Evolutionary conservation across 2,329 filamentous ascomycete species (phyloP).

Genomic region (Colletotrichum filicis): DNA sequence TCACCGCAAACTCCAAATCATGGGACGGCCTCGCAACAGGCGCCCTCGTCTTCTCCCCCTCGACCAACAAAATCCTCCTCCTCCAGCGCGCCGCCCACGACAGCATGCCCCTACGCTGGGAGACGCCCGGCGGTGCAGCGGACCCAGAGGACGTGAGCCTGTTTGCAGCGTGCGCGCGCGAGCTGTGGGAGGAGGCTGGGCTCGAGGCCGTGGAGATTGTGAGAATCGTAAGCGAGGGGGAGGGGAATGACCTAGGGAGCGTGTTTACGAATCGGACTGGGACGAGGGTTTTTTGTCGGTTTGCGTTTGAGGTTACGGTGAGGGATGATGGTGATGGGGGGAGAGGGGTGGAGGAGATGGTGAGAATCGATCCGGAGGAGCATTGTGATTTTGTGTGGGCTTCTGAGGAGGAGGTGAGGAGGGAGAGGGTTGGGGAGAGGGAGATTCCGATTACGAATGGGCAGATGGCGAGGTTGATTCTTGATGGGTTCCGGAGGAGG

Average conservation of each 20-base stretch:
- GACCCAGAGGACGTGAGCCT: conserved; percentile 54
- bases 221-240: conserved; percentile 43
- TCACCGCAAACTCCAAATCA: conserved; percentile 26
- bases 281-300: conserved; percentile 42
- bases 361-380: conserved; percentile 52
- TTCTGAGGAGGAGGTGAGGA: conserved; percentile 48
- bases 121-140: conserved; percentile 59
- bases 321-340: neutral
- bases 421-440: conserved; percentile 40
- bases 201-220: conserved; percentile 45
- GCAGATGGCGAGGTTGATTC: conserved; percentile 41
- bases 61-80: conserved; percentile 52
- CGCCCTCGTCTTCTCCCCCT: conserved; percentile 47
- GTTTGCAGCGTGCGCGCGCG: conserved; percentile 55
- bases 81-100: conserved; percentile 58
- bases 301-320: conserved; percentile 51
- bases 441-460: conserved; percentile 43
- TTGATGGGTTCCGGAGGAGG: conserved; percentile 45
- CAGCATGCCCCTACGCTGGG: conserved; percentile 58
- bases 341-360: conserved; percentile 30
- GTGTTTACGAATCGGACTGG: conserved; percentile 49
- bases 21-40: conserved; percentile 44
- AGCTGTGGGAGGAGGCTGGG: conserved; percentile 60
- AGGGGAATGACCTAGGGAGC: conserved; percentile 36
- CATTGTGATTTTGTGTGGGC: conserved; percentile 54